Evolutionary conservation across 2,329 filamentous ascomycete species (phyloP).

Genomic region (Tolypocladium tropicale): DNA sequence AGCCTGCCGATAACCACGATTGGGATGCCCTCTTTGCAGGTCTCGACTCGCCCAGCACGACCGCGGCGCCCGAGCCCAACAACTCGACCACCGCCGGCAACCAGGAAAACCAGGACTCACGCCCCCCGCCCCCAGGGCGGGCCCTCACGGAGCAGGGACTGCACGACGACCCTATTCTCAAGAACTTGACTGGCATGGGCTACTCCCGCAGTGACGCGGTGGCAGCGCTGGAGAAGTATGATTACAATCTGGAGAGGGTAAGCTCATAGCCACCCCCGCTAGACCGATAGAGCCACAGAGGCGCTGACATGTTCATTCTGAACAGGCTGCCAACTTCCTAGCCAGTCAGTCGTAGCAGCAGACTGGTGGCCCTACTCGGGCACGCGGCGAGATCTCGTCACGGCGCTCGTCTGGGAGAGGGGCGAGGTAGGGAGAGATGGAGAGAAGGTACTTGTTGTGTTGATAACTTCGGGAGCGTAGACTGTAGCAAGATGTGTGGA

Average conservation of each 20-base stretch:
- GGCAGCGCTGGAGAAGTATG: slow-evolving; percentile 79
- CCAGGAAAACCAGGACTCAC: slow-evolving; percentile 10
- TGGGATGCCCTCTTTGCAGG: slow-evolving; percentile 94
- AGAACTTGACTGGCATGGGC: slow-evolving; percentile 83
- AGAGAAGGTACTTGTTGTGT: background rate
- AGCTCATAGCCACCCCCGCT: slow-evolving; percentile 20
- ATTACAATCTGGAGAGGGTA: slow-evolving; percentile 94
- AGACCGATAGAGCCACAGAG: background rate
- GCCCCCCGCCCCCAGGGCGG: slow-evolving; percentile 38
- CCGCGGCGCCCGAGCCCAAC: slow-evolving; percentile 11
- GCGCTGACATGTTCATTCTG: slow-evolving; percentile 8
- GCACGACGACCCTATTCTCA: slow-evolving; percentile 85
- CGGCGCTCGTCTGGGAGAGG: background rate
- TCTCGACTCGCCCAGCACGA: slow-evolving; percentile 46
- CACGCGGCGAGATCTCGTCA: background rate
- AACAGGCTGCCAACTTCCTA: slow-evolving; percentile 43
- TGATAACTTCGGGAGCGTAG: background rate
- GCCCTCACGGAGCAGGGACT: slow-evolving; percentile 64
- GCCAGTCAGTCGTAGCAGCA: slow-evolving; percentile 38
- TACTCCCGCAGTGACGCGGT: slow-evolving; percentile 67
- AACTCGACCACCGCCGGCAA: background rate
- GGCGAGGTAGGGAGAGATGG: background rate
- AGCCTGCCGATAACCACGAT: slow-evolving; percentile 53
- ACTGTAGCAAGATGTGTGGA: background rate
- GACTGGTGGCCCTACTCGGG: background rate